phyloP scores from a whole-genome alignment of 2,329 filamentous ascomycete species.

The Fusarium sp. region DNA sequence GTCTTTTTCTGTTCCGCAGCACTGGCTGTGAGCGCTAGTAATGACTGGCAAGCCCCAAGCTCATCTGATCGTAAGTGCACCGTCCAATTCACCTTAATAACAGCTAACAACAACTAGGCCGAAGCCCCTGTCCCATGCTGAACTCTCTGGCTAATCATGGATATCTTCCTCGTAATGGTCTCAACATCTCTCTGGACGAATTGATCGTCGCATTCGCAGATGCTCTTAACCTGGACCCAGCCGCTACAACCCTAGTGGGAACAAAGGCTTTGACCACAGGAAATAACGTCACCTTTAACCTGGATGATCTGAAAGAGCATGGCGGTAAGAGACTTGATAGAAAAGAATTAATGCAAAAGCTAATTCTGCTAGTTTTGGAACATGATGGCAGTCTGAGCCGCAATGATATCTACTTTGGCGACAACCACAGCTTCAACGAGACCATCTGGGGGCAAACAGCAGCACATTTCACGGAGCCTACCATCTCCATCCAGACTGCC shows the following conservation, averaged over 20 bases:
- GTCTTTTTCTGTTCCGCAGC: slow-evolving; percentile 26
- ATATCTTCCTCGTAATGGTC: slow-evolving; percentile 37
- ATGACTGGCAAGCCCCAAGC: slow-evolving; percentile 33
- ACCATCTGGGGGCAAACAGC: slow-evolving; percentile 34
- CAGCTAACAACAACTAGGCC: slow-evolving; percentile 18
- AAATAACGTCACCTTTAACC: slow-evolving; percentile 36
- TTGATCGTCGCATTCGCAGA: slow-evolving; percentile 38
- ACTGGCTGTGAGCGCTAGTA: slow-evolving; percentile 24
- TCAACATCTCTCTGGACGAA: slow-evolving; percentile 30
- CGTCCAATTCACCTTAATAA: accelerated
- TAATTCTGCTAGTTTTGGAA: slow-evolving; percentile 30
- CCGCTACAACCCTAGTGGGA: slow-evolving; percentile 39
- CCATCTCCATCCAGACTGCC: slow-evolving; percentile 38
- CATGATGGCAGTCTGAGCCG: slow-evolving; percentile 43
- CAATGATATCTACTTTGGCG: slow-evolving; percentile 37
- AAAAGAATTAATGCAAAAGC: accelerated
- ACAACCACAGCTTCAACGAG: slow-evolving; percentile 41
- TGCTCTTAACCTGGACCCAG: slow-evolving; percentile 40
- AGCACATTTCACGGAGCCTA: slow-evolving; percentile 34
- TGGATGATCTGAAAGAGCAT: slow-evolving; percentile 37
- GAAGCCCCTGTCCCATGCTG: slow-evolving; percentile 41
- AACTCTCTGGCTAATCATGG: slow-evolving; percentile 42
- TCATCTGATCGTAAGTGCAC: slow-evolving; percentile 27
- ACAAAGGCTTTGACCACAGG: slow-evolving; percentile 34
- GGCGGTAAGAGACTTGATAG: slow-evolving; percentile 4